phyloP scores from a whole-genome alignment of 2,329 filamentous ascomycete genomes.

The Leptodontidium sp. region DNA sequence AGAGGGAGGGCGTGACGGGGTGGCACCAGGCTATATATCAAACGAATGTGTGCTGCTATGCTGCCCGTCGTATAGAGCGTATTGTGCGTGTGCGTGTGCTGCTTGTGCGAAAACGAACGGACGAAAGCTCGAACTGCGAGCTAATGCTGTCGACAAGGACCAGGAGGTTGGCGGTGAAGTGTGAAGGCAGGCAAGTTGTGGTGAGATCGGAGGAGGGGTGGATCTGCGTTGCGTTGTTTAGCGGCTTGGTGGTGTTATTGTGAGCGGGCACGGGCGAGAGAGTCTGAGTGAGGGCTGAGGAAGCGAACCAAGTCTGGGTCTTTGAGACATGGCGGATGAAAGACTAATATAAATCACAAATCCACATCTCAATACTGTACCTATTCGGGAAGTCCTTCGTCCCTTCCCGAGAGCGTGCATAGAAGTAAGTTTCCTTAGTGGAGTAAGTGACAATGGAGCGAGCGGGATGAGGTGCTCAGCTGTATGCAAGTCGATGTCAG shows the following conservation, averaged over 20 bases:
- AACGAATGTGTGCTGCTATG: slow-evolving; percentile 21
- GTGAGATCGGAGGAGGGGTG: slow-evolving; percentile 10
- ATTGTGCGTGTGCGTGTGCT: background rate
- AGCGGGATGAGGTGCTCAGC: background rate
- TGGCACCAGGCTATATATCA: slow-evolving; percentile 37
- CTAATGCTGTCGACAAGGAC: slow-evolving; percentile 15
- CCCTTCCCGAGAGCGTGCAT: too few relatives aligned
- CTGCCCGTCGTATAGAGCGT: background rate
- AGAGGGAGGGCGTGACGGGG: slow-evolving; percentile 7
- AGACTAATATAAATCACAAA: too few relatives aligned
- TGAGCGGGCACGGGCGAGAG: background rate
- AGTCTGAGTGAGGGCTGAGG: background rate
- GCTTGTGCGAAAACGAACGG: slow-evolving; percentile 7
- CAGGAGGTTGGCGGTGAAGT: slow-evolving; percentile 14
- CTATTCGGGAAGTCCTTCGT: too few relatives aligned
- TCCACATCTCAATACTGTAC: too few relatives aligned
- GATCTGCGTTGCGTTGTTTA: slow-evolving; percentile 16
- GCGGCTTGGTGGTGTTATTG: slow-evolving; percentile 3
- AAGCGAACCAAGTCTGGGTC: background rate
- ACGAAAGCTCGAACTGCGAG: background rate
- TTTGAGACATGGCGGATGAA: slow-evolving; percentile 10
- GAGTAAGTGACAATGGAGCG: too few relatives aligned
- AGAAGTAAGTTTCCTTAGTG: too few relatives aligned
- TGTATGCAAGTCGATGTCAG: too few relatives aligned
- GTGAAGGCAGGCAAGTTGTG: background rate